Base-by-base conservation (phyloP, 1,284 basidiomycete genomes). In the Malassezia japonica region DNA sequence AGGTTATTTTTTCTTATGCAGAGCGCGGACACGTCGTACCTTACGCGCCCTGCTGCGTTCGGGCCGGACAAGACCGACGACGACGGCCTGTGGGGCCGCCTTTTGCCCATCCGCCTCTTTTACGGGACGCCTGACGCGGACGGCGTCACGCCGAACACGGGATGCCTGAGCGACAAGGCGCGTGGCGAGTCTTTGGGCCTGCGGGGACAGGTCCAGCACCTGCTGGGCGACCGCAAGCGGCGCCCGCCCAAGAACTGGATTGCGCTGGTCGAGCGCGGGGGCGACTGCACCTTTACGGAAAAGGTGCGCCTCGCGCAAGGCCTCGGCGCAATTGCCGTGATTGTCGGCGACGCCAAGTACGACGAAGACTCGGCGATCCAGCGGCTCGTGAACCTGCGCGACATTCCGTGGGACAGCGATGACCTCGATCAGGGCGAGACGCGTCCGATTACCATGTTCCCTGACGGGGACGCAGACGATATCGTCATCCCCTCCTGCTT, bases 391-490 rank as follows among this genome's bases (percentile, higher is more conserved):
- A 38, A 25, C 7, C 35, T 51, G 9, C 29, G 41, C 6, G 37
- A 41, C 18, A 37, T 29, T n/a, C 28, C 35, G 15, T 61, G 59
- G 60, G 61, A 62, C 18, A 59, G 57, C 23, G 62, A 57, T 7
- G 64, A 69, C 32, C 56, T 55, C 1, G 64, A 64, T 6, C 48
- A 56, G 8, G 56, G 51, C 16, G 61, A 57, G 34, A 59, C 59
- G 31, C 63, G 65, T 1, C 65, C 70, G 18, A 55, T 71, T 27
- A 71, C 67, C 34, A 72, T 72, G 70, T 64, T 57, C 42, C 62
- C 67, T 0, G 57, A 64, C 1, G 63, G 63, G 23, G 69, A 70
- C 51, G 62, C 67, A 5, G 53, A 54, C 36, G 70, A 72, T 33
- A 59, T 72, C 33, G 45, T 32, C 16, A 69, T 72, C 32, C 70